A percentile compares a stretch with the other conserved stretches of the same genome.
These are phyloP conservation scores for Curvularia lunata DNA, from an alignment of 2,329 filamentous ascomycete genomes.

Conservation along the genomic window DNA sequence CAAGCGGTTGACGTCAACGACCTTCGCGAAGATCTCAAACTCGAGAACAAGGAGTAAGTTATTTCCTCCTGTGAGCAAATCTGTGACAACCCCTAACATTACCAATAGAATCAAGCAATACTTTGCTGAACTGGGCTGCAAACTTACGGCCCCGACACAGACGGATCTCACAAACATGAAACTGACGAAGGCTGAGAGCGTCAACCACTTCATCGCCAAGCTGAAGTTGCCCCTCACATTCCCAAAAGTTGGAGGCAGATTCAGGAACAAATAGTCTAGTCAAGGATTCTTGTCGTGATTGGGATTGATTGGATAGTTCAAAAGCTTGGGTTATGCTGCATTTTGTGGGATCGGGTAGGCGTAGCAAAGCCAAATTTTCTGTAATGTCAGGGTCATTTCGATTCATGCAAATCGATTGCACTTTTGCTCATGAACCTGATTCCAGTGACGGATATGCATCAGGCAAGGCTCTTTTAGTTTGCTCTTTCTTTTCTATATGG, in stretches of 20 bases:
- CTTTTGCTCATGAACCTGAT: not conserved
- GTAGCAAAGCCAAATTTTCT: not conserved
- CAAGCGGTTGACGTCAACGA: conserved; percentile 74
- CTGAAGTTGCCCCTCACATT: conserved; percentile 82
- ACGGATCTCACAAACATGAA: conserved; percentile 59
- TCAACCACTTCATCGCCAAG: conserved; percentile 69
- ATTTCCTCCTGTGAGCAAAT: too few species aligned
- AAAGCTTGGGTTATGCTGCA: not conserved
- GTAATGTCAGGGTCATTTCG: not conserved
- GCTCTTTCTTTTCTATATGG: too few species aligned
- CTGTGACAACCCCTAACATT: conserved; percentile 13
- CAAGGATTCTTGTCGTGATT: not conserved
- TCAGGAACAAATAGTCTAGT: conserved; percentile 1
- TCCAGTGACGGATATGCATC: not conserved
- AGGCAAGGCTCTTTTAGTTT: not conserved
- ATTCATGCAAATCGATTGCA: not conserved
- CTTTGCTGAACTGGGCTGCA: conserved; percentile 77
- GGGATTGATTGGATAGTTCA: not conserved
- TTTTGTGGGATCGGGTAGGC: not conserved
- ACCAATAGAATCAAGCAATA: conserved; percentile 65
- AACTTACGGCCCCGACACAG: conserved; percentile 58
- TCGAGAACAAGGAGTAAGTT: conserved; percentile 69
- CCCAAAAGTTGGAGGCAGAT: conserved; percentile 62
- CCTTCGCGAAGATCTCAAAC: conserved; percentile 72
- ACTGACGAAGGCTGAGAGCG: conserved; percentile 66